These are phyloP conservation scores for Penicillium sp. DNA, from an alignment of 2,329 filamentous ascomycete genomes.

Conservation along the genomic window DNA sequence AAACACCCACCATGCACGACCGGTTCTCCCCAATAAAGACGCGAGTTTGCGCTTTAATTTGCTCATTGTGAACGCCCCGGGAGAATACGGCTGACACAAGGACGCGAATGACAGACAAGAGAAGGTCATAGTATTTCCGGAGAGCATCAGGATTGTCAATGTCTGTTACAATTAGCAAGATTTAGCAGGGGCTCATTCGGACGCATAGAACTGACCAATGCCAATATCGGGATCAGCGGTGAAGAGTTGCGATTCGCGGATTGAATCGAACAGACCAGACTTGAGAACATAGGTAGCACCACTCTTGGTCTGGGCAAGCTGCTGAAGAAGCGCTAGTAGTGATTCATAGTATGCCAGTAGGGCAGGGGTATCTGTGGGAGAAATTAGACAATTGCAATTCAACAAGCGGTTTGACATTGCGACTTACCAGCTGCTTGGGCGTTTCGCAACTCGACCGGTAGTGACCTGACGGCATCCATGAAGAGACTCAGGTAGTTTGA, in stretches of 20 bases:
- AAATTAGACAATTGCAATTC: conserved; percentile 7
- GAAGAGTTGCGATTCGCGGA: conserved; percentile 85
- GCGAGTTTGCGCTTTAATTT: conserved; percentile 72
- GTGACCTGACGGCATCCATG: conserved; percentile 80
- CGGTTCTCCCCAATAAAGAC: conserved; percentile 82
- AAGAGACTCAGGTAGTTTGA: conserved; percentile 91
- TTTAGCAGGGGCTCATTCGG: conserved; percentile 2
- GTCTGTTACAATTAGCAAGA: conserved; percentile 48
- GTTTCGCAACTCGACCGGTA: conserved; percentile 73
- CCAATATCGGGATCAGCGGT: conserved; percentile 90
- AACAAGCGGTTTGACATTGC: neutral
- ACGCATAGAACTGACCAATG: conserved; percentile 56
- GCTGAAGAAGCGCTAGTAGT: conserved; percentile 79
- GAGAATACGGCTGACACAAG: conserved; percentile 81
- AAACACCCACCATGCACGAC: conserved; percentile 80
- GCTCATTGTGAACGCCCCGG: conserved; percentile 78
- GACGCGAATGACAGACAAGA: conserved; percentile 79
- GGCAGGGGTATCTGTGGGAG: conserved; percentile 54
- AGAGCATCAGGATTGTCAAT: conserved; percentile 72
- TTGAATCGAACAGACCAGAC: conserved; percentile 79
- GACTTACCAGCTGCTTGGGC: conserved; percentile 60
- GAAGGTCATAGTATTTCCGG: conserved; percentile 79
- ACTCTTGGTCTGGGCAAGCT: conserved; percentile 79
- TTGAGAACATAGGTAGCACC: conserved; percentile 88
- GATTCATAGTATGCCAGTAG: conserved; percentile 70